A percentile compares a stretch with the other conserved stretches of the same genome.
Conservation (phyloP, 2,329 filamentous ascomycete genomes). For the Penicillium sp. region DNA sequence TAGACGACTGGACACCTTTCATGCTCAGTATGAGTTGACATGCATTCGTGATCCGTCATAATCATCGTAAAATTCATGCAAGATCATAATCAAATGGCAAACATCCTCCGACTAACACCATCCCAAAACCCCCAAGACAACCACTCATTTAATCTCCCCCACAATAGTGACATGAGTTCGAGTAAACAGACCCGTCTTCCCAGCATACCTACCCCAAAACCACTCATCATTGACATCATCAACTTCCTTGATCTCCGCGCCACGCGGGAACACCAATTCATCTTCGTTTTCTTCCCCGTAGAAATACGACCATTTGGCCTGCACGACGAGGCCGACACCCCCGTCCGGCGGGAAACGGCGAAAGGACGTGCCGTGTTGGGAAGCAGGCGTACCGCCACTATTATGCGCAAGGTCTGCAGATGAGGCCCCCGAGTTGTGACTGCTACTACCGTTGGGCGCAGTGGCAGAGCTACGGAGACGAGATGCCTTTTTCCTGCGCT, state of each 20-base stretch:
- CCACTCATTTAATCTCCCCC: constrained; percentile 38
- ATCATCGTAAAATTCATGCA: constrained; percentile 23
- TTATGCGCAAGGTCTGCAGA: constrained; percentile 22
- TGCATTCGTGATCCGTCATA: constrained; percentile 18
- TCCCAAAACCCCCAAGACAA: neutral
- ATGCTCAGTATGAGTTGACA: neutral
- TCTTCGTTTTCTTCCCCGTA: constrained; percentile 62
- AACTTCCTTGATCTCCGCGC: constrained; percentile 79
- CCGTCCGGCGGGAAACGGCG: constrained; percentile 72
- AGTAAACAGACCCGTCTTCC: constrained; percentile 77
- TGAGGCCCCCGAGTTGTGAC: neutral
- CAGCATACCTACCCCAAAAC: constrained; percentile 86
- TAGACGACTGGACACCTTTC: neutral
- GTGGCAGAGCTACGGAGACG: constrained; percentile 31
- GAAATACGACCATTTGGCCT: constrained; percentile 78
- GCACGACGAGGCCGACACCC: constrained; percentile 66
- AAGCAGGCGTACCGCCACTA: constrained; percentile 23
- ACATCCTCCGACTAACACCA: neutral
- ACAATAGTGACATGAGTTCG: constrained; percentile 70
- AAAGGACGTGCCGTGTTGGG: constrained; percentile 14
- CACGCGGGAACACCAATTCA: constrained; percentile 81
- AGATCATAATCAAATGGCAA: constrained; percentile 1
- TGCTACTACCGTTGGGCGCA: constrained; percentile 6
- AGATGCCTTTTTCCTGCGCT: constrained; percentile 44
- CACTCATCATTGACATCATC: constrained; percentile 90